Evolutionary conservation across 495 filamentous ascomycete genomes (phyloP).

Genomic region (Aspergillus bertholletiae): DNA sequence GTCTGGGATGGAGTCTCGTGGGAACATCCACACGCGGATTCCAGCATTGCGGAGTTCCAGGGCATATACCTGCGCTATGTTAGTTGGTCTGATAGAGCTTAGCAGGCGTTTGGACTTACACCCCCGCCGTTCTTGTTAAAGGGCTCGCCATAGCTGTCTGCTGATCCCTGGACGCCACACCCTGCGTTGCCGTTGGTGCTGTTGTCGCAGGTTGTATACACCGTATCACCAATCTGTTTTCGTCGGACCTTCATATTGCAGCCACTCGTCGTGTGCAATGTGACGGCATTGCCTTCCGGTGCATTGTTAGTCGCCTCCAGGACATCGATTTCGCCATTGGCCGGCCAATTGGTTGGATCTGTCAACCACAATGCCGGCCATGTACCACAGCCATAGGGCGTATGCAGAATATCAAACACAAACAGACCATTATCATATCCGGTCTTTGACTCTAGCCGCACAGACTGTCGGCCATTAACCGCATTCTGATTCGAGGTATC

Average conservation of each 20-base stretch:
- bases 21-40: constrained; percentile 50
- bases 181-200: constrained; percentile 36
- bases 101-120: constrained; percentile 17
- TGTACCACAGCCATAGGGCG: constrained; percentile 49
- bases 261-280: constrained; percentile 39
- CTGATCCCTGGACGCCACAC: constrained; percentile 37
- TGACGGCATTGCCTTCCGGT: constrained; percentile 42
- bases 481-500: constrained; percentile 44
- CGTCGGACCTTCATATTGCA: constrained; percentile 47
- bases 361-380: constrained; percentile 64
- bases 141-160: constrained; percentile 33
- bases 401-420: constrained; percentile 52
- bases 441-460: constrained; percentile 50
- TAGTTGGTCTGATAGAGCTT: neutral
- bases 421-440: constrained; percentile 50
- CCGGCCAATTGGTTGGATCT: constrained; percentile 56
- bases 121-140: constrained; percentile 49
- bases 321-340: constrained; percentile 49
- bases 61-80: constrained; percentile 34
- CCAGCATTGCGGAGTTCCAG: constrained; percentile 43
- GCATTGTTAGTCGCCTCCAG: constrained; percentile 44
- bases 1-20: constrained; percentile 32
- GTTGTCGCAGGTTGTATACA: constrained; percentile 34
- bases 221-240: constrained; percentile 32
- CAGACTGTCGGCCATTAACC: constrained; percentile 46